These are phyloP conservation scores for Saksenaea oblongispora DNA, from an alignment of 371 early-diverging fungal genomes.

Conservation along the genomic window DNA sequence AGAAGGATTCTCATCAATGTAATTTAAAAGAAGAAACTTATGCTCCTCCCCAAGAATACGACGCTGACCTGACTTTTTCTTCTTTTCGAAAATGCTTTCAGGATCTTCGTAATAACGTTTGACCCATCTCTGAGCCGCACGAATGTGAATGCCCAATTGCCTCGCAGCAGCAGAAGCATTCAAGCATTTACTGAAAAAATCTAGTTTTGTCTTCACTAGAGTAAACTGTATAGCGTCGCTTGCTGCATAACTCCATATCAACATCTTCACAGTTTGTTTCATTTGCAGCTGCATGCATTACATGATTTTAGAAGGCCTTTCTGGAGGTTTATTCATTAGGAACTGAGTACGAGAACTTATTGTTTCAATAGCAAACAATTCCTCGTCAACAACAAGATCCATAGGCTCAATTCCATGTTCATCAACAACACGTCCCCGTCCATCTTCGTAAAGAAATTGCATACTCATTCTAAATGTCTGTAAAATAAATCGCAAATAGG, in stretches of 20 bases:
- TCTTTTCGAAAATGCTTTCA: slow-evolving; percentile 19
- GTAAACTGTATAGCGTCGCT: slow-evolving; percentile 12
- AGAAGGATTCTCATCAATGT: too few relatives aligned
- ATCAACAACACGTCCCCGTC: background rate
- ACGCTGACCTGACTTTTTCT: too few relatives aligned
- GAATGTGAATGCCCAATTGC: background rate
- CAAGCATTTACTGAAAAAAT: slow-evolving; percentile 10
- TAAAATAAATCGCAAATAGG: too few relatives aligned
- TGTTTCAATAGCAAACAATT: too few relatives aligned
- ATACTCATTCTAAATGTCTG: too few relatives aligned
- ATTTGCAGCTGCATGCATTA: background rate
- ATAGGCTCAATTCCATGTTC: background rate
- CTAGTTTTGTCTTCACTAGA: slow-evolving; percentile 9
- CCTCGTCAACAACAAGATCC: too few relatives aligned
- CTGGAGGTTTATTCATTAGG: background rate
- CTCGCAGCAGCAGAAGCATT: too few relatives aligned
- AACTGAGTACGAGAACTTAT: background rate
- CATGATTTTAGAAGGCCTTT: background rate
- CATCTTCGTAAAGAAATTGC: too few relatives aligned
- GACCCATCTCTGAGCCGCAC: slow-evolving; percentile 14
- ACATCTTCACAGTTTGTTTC: slow-evolving; percentile 1
- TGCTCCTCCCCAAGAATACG: too few relatives aligned
- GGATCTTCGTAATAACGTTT: slow-evolving; percentile 16
- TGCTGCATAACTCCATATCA: slow-evolving; percentile 9
- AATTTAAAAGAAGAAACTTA: too few relatives aligned